These are phyloP conservation scores for Bombardia bombarda DNA, from an alignment of 495 filamentous ascomycete genomes.

Conservation along the genomic window DNA sequence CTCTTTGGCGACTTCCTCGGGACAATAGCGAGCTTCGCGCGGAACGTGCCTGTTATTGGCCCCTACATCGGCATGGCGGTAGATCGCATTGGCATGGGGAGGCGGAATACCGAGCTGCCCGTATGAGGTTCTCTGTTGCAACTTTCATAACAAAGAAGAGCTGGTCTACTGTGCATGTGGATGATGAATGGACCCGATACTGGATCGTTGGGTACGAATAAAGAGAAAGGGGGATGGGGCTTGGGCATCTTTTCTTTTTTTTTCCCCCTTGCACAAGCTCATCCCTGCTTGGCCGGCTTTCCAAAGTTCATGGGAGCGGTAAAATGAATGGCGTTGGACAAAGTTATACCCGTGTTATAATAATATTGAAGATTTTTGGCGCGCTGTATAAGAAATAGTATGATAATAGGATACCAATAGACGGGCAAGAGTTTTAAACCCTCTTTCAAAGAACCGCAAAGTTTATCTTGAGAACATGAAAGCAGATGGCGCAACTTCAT, in stretches of 20 bases:
- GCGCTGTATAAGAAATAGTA: slow-evolving; percentile 6
- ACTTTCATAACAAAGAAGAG: not conserved
- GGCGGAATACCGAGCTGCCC: slow-evolving; percentile 68
- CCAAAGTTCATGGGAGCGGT: not conserved
- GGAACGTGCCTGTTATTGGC: slow-evolving; percentile 76
- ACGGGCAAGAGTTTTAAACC: slow-evolving; percentile 4
- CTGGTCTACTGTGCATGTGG: not conserved
- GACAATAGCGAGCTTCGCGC: slow-evolving; percentile 82
- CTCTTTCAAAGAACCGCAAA: too few relatives aligned
- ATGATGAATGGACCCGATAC: too few relatives aligned
- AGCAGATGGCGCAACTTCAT: too few relatives aligned
- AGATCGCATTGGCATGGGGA: slow-evolving; percentile 53
- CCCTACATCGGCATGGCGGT: slow-evolving; percentile 66
- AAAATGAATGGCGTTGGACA: slow-evolving; percentile 17
- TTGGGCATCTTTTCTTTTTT: too few relatives aligned
- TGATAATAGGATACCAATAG: not conserved
- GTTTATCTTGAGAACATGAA: too few relatives aligned
- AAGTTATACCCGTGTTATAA: slow-evolving; percentile 19
- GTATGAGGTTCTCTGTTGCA: slow-evolving; percentile 37
- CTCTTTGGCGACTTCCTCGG: slow-evolving; percentile 93
- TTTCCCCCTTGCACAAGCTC: not conserved
- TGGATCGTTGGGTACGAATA: too few relatives aligned
- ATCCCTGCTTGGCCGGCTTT: too few relatives aligned
- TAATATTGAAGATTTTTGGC: slow-evolving; percentile 1
- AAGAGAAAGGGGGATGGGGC: too few relatives aligned